A percentile compares a stretch with the other conserved stretches of the same genome.
Evolutionary conservation across 2,329 filamentous ascomycete genomes (phyloP).

Genomic region (Aspergillus latus): DNA sequence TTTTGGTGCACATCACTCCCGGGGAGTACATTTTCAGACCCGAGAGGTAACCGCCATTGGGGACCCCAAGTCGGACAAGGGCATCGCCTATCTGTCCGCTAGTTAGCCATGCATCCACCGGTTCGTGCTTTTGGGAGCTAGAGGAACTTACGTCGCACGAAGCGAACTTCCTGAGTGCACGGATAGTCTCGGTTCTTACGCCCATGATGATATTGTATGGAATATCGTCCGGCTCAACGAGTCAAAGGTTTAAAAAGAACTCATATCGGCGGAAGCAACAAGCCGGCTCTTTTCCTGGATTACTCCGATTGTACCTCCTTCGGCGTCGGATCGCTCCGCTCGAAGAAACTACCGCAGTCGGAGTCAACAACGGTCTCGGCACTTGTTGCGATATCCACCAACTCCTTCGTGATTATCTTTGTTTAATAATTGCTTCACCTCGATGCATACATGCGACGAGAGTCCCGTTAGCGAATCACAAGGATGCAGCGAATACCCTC

Average conservation of each 20-base stretch:
- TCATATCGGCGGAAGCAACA: not conserved
- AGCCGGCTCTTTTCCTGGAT: not conserved
- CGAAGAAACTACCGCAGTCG: not conserved
- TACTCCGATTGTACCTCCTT: not conserved
- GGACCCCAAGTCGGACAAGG: conserved; percentile 34
- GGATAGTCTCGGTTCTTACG: conserved; percentile 17
- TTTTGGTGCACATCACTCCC: conserved; percentile 16
- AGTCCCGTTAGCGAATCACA: not conserved
- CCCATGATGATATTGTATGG: conserved; percentile 9
- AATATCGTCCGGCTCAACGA: not conserved
- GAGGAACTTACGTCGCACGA: conserved; percentile 13
- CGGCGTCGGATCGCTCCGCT: not conserved
- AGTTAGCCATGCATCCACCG: not conserved
- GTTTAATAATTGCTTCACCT: not conserved
- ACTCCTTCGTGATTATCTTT: not conserved
- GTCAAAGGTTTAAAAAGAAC: not conserved
- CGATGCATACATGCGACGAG: not conserved
- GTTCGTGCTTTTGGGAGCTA: not conserved
- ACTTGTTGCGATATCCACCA: not conserved
- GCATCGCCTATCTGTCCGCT: conserved; percentile 35
- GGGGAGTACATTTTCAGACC: conserved; percentile 36
- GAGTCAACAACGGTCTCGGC: not conserved
- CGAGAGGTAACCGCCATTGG: conserved; percentile 36
- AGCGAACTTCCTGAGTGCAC: conserved; percentile 10
- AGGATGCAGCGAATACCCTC: conserved; percentile 3